These are phyloP conservation scores for Sclerotinia nivalis DNA, from an alignment of 2,329 filamentous ascomycete genomes.

Conservation along the genomic window DNA sequence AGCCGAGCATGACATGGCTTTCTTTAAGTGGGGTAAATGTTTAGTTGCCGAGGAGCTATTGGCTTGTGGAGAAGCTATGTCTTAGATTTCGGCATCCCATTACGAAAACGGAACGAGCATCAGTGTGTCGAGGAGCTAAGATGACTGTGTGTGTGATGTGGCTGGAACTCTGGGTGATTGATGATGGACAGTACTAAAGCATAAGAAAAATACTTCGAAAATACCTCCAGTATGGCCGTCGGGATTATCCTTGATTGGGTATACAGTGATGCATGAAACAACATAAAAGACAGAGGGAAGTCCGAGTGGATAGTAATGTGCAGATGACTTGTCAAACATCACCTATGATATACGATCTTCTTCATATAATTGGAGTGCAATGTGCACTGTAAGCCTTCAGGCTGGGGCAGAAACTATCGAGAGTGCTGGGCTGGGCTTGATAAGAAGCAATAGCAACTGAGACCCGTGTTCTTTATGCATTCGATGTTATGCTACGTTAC, in stretches of 20 bases:
- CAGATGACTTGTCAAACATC: neutral
- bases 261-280: no score
- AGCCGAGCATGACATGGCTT: constrained; percentile 17
- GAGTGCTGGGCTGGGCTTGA: neutral
- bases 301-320: neutral
- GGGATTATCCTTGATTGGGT: no score
- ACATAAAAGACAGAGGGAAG: neutral
- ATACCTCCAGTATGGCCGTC: no score
- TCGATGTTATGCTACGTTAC: constrained; percentile 4
- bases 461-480: neutral
- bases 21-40: neutral
- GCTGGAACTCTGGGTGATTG: neutral
- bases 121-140: neutral
- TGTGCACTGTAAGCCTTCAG: neutral
- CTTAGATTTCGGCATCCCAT: neutral
- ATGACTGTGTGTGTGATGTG: neutral
- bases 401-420: neutral
- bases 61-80: constrained; percentile 3
- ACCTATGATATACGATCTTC: neutral
- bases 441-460: neutral
- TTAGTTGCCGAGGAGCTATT: neutral
- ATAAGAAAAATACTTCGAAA: no score
- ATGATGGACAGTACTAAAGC: no score
- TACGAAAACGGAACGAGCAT: neutral
- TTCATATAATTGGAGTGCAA: neutral